phyloP scores from a whole-genome alignment of 352 stramenopile species.

The Lagenidium giganteum region DNA sequence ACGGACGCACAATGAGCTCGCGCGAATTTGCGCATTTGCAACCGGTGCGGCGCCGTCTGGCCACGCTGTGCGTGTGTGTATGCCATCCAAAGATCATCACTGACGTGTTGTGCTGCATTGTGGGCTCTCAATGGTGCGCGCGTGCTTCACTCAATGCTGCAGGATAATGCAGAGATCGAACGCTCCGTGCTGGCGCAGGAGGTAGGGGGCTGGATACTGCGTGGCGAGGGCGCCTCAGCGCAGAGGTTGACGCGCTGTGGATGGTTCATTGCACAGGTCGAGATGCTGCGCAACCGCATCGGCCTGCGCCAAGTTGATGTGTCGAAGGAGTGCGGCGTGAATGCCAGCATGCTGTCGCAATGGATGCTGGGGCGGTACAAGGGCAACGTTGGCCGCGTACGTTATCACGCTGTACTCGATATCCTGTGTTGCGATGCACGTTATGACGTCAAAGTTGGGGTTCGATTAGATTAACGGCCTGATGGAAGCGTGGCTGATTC shows the following conservation, averaged over 20 bases:
- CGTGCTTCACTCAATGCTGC: too few species aligned
- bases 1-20: too few species aligned
- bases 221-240: not conserved
- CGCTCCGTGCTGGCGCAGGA: constrained; percentile 66
- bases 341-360: constrained; percentile 74
- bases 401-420: too few species aligned
- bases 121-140: too few species aligned
- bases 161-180: constrained; percentile 79
- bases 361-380: constrained; percentile 80
- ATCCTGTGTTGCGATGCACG: too few species aligned
- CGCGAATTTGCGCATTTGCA: constrained; percentile 70
- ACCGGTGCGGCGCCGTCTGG: constrained; percentile 45
- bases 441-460: too few species aligned
- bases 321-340: constrained; percentile 74
- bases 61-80: too few species aligned
- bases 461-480: constrained; percentile 54
- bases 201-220: too few species aligned
- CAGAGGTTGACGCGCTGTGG: not conserved
- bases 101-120: not conserved
- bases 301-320: constrained; percentile 68
- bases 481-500: constrained; percentile 75
- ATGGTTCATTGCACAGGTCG: too few species aligned
- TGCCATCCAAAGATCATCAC: too few species aligned
- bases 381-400: constrained; percentile 59
- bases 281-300: constrained; percentile 51